Base-by-base conservation (phyloP, 768 basidiomycete genomes). In the Rhodosporidiobolus sp. region DNA sequence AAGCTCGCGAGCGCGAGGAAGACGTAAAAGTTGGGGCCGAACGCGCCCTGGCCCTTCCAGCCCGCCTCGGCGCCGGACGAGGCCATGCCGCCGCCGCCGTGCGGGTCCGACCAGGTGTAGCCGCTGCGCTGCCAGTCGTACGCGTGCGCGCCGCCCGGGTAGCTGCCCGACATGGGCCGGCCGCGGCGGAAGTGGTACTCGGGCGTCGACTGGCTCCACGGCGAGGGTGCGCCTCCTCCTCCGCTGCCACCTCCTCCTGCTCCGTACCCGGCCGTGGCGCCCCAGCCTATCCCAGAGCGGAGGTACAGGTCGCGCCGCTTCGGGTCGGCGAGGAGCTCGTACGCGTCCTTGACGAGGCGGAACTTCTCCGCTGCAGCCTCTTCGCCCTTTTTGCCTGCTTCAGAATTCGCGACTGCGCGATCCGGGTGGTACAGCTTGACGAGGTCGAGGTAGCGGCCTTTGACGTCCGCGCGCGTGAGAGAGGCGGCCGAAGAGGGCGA, bases 341-440 rank as follows among this genome's bases (percentile, higher is more conserved):
- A 71, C 38, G 73, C 73, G 3, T 55, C 63, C 14, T 63, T 48
- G 46, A 75, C 67, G 46, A 43, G 56, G 34, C 57, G 56, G 63
- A 75, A 75, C 62, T 71, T 22, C 14, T 66, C 63, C 24, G 30
- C 65, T 70, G 50, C 43, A 43, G n/a, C 38, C 26, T 43, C 22
- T n/a, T 50, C 14, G 34, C 2, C 17, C 20, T 9, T 8, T 24
- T 12, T 28, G 32, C n/a, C 1, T 22, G 3, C 53, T 26, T 12
- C 34, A 14, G 57, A 34, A 19, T 26, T 34, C 3, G 67, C 67
- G 30, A 34, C 34, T 32, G 26, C 53, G 20, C 65, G 68, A 48
- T 75, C 73, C 20, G 73, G 73, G 55, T 75, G 73, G 63, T 70
- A 71, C 11, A 61, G 43, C 53, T 63, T 63, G 38, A 66, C 65